phyloP scores from a whole-genome alignment of 1,284 basidiomycete genomes.

The Fomitiporia mediterranea region DNA sequence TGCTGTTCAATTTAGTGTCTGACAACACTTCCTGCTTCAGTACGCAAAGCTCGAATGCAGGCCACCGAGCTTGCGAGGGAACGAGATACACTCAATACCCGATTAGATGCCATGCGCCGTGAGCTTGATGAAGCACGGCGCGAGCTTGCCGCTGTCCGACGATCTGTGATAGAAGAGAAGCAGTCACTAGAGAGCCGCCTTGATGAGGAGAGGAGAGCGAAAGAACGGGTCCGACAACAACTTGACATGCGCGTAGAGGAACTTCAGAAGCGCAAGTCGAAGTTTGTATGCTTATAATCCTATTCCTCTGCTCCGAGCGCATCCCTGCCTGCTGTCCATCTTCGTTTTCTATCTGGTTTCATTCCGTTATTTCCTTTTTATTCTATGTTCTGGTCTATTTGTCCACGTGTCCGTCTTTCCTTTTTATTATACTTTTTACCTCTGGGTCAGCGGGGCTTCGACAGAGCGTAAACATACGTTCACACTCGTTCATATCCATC shows the following conservation, averaged over 20 bases:
- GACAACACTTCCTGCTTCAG: slow-evolving; percentile 35
- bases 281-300: slow-evolving; percentile 73
- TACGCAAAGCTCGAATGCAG: slow-evolving; percentile 87
- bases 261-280: slow-evolving; percentile 74
- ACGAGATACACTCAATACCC: slow-evolving; percentile 64
- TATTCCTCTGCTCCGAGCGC: slow-evolving; percentile 12
- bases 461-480: slow-evolving; percentile 7
- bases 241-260: slow-evolving; percentile 84
- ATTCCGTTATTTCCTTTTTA: slow-evolving; percentile 18
- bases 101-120: slow-evolving; percentile 59
- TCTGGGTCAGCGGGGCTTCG: slow-evolving; percentile 14
- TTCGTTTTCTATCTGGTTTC: slow-evolving; percentile 1
- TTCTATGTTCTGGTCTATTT: slow-evolving; percentile 17
- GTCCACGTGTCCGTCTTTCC: slow-evolving; percentile 19
- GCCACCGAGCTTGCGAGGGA: slow-evolving; percentile 82
- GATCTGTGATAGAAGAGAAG: slow-evolving; percentile 80
- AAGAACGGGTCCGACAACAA: slow-evolving; percentile 78
- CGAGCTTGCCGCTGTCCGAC: slow-evolving; percentile 72
- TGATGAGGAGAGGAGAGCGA: slow-evolving; percentile 77
- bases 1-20: slow-evolving; percentile 8
- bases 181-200: slow-evolving; percentile 74
- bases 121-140: slow-evolving; percentile 73
- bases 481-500: slow-evolving; percentile 23
- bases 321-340: slow-evolving; percentile 18
- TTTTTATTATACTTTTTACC: slow-evolving; percentile 6